Evolutionary conservation across 331 rosid genomes (phyloP).

Genomic region (Acacia pycnantha): DNA sequence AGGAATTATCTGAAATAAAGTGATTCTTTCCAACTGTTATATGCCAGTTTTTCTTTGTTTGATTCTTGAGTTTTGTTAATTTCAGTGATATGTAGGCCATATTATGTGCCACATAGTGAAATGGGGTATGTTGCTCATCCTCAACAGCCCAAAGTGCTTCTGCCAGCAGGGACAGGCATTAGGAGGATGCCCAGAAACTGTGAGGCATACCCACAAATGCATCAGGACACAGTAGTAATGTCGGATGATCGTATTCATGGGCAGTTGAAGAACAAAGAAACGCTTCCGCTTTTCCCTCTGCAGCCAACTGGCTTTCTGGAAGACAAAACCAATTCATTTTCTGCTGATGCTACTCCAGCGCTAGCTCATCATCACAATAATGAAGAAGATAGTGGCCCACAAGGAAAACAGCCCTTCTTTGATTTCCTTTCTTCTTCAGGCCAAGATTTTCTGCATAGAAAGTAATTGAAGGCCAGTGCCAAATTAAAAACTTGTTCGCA

Average conservation of each 20-base stretch:
- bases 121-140: constrained; percentile 47
- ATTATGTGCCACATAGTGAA: constrained; percentile 49
- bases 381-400: not conserved
- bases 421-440: constrained; percentile 57
- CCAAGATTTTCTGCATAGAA: constrained; percentile 10
- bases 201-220: constrained; percentile 31
- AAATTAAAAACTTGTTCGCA: not conserved
- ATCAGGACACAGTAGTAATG: constrained; percentile 13
- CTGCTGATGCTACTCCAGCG: constrained; percentile 22
- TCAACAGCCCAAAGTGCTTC: constrained; percentile 36
- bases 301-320: constrained; percentile 70
- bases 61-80: not conserved
- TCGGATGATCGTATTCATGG: not conserved
- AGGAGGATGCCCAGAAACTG: constrained; percentile 33
- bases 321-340: constrained; percentile 26
- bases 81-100: constrained; percentile 59
- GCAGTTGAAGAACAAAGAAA: constrained; percentile 38
- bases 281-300: constrained; percentile 70
- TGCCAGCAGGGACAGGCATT: constrained; percentile 25
- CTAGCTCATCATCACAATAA: constrained; percentile 17
- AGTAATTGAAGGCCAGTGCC: not conserved
- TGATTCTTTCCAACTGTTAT: not conserved
- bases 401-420: constrained; percentile 36
- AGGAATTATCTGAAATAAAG: not conserved
- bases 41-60: not conserved